phyloP scores from a whole-genome alignment of 257 asterid genomes.

The Solanum etuberosum region DNA sequence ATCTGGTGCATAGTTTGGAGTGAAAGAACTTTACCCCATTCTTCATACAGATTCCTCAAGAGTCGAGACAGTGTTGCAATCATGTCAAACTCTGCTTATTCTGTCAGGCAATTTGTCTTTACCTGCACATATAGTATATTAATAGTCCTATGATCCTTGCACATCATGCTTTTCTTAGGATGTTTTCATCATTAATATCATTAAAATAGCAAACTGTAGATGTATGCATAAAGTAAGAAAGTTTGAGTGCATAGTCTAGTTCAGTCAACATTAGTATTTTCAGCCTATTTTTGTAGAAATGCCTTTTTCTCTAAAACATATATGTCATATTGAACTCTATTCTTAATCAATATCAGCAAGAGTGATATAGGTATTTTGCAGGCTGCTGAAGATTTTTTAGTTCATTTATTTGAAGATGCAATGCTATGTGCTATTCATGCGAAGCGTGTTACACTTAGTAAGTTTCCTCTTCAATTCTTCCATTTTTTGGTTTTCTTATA shows the following conservation, averaged over 20 bases:
- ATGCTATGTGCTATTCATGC: constrained; percentile 90
- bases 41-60: neutral
- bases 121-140: neutral
- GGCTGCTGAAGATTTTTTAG: constrained; percentile 12
- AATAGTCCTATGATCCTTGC: neutral
- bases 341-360: neutral
- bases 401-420: constrained; percentile 72
- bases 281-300: neutral
- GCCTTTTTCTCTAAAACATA: neutral
- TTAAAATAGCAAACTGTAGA: neutral
- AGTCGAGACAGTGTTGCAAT: neutral
- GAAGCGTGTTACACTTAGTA: constrained; percentile 89
- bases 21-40: neutral
- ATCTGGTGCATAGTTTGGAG: neutral
- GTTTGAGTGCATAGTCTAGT: neutral
- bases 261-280: neutral
- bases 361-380: neutral
- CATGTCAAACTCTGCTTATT: neutral
- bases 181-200: neutral
- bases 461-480: constrained; percentile 18
- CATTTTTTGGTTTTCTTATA: neutral
- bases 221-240: neutral
- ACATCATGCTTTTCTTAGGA: neutral
- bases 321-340: neutral
- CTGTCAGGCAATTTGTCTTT: neutral